Evolutionary conservation across 2,329 filamentous ascomycete species (phyloP), one percentile per base, ranked within the genome.

Genomic region (Penicillium oxalicum): DNA sequence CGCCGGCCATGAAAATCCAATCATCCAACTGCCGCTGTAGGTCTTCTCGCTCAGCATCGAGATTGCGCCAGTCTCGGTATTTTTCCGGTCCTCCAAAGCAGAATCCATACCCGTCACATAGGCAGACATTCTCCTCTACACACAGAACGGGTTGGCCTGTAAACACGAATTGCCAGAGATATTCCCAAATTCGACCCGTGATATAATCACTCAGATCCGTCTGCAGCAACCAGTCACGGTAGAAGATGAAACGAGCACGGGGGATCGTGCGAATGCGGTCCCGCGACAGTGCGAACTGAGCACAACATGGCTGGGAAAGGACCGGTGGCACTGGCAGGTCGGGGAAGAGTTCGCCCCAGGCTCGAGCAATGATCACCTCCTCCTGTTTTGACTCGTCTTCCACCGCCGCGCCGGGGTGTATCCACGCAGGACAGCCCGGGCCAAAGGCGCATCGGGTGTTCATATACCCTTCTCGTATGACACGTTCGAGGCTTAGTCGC

Each of bases 131-230:
- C 65, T 81, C 77, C 28, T 65, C 65, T 3, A 73, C 71, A 48
- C 75, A 78, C 38, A 70, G 58, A 26, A 69, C 64, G 11, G 64
- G 58, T 38, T 73, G 51, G 1, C 75, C 77, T 0, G 79, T 78
- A 60, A 83, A 84, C 11, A 84, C 72, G 50, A 76, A 80, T 50
- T 83, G 80, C 81, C 81, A 84, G 1, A 82, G 65, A 59, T 84
- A 83, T 61, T 84, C 81, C 70, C 80, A 83, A 12, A 83, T 72
- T 2, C 81, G 73, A 2, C 81, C 81, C 9, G 76, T 77, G 18
- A 83, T 69, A 37, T 74, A 74, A 58, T 83, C 79, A 24, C 67
- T 70, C 28, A 83, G 61, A 18, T 75, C 69, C 0, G 80, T 83
- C n/a, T 72, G 71, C 27, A 82, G 68, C 2, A 84, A 65, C 81